Conservation (phyloP, 2,329 filamentous ascomycete species). For the Clonostachys sp. region DNA sequence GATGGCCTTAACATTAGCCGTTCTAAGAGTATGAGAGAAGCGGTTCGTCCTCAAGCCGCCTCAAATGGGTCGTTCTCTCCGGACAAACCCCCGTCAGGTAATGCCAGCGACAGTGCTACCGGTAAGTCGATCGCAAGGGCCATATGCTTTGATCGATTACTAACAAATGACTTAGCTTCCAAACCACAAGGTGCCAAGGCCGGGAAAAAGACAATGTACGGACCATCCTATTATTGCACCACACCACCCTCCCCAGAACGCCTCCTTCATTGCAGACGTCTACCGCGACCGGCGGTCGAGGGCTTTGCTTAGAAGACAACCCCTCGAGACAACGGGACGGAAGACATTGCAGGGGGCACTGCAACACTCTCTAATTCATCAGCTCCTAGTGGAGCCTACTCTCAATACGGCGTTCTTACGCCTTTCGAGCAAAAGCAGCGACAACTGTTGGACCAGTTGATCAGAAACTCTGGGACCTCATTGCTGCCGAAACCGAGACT, state of each 20-base stretch:
- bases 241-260: not conserved
- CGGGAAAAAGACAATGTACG: constrained; percentile 42
- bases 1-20: constrained; percentile 38
- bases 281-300: no score
- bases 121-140: no score
- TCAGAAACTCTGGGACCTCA: constrained; percentile 18
- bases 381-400: constrained; percentile 22
- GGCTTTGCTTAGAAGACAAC: not conserved
- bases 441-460: constrained; percentile 26
- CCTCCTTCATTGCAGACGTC: no score
- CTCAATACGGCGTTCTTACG: constrained; percentile 15
- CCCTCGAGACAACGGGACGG: not conserved
- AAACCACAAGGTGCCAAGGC: constrained; percentile 2
- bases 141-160: no score
- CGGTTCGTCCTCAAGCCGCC: no score
- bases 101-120: not conserved
- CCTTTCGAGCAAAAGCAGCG: constrained; percentile 35
- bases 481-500: constrained; percentile 3
- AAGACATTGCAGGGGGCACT: no score
- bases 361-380: no score
- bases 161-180: not conserved
- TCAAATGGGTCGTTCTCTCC: constrained; percentile 12
- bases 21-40: constrained; percentile 38
- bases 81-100: not conserved
- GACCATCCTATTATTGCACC: constrained; percentile 9